Evolutionary conservation across 306 rosid species (phyloP), one percentile per base, ranked within the genome.

Genomic region (Vachellia collinsii): DNA sequence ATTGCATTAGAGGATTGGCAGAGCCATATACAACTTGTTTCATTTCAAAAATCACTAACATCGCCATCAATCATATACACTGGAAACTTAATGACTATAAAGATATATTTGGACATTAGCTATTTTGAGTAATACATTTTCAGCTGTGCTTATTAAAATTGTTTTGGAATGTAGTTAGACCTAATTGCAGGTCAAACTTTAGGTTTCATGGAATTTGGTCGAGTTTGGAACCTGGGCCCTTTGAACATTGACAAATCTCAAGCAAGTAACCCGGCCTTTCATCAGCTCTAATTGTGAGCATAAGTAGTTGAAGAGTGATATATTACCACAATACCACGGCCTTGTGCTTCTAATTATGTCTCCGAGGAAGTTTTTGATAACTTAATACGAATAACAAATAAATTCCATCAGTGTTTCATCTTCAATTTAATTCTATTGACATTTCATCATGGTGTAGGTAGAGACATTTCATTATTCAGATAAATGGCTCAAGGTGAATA

Each of bases 401-500:
- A 37, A 51, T 3, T 37, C 23, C 3, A 39, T 75, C 2, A 13
- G 41, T 22, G 22, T 58, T 41, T 41, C 5, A 51, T 42, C 53
- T 58, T 75, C 67, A 58, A 75, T 11, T 34, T 16, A 75, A 56
- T 75, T 56, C 12, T 22, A 14, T 42, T 7, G 34, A 20, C 54
- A 41, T 7, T 42, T 75, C 8, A 8, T 58, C 8, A 39, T 11
- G 1, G 37, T 6, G 53, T 54, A 63, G 51, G 53, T 19, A 22
- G 44, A 74, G 9, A 51, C 29, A 44, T 81, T 75, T 64, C 43
- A 51, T 65, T 42, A n/a, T 51, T 42, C 17, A 53, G 75, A 73
- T 29, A 75, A 44, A 81, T 58, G 58, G 59, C 37, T 66, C 36
- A 69, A 69, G 44, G 34, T 44, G 7, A 3, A 81, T 36, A 36